Evolutionary conservation across 1,284 basidiomycete species (phyloP).

Genomic region (Sporisorium graminicola): DNA sequence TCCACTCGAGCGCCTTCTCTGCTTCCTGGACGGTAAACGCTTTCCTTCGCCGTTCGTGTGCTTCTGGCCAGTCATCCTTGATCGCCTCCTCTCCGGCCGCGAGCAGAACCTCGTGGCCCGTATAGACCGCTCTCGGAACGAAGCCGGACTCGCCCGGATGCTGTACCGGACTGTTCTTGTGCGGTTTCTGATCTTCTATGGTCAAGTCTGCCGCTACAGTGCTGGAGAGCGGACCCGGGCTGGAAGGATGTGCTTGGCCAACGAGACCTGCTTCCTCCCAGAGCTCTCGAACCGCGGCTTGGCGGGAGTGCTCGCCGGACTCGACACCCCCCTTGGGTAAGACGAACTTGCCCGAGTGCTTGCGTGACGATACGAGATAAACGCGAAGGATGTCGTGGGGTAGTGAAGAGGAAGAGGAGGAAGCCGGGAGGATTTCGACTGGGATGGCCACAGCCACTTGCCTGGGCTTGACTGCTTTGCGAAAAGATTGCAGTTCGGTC

Average conservation of each 20-base stretch:
- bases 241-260: constrained; percentile 4
- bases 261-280: constrained; percentile 61
- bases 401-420: neutral
- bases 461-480: constrained; percentile 23
- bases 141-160: constrained; percentile 32
- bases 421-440: neutral
- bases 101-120: constrained; percentile 50
- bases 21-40: constrained; percentile 50
- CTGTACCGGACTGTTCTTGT: constrained; percentile 45
- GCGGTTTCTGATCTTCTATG: constrained; percentile 58
- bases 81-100: neutral
- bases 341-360: constrained; percentile 57
- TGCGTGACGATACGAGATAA: constrained; percentile 62
- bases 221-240: constrained; percentile 8
- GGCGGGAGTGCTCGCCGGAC: constrained; percentile 46
- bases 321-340: constrained; percentile 68
- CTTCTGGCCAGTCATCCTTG: constrained; percentile 55
- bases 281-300: constrained; percentile 60
- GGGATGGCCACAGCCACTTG: constrained; percentile 59
- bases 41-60: constrained; percentile 50
- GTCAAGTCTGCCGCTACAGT: constrained; percentile 3
- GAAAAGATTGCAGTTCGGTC: neutral
- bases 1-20: constrained; percentile 45
- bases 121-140: constrained; percentile 56
- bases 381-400: constrained; percentile 13